Percentiles rank a stretch among this genome's conserved stretches.
These are phyloP conservation scores for Tuber magnatum DNA, from an alignment of 495 filamentous ascomycete genomes.

Conservation along the genomic window DNA sequence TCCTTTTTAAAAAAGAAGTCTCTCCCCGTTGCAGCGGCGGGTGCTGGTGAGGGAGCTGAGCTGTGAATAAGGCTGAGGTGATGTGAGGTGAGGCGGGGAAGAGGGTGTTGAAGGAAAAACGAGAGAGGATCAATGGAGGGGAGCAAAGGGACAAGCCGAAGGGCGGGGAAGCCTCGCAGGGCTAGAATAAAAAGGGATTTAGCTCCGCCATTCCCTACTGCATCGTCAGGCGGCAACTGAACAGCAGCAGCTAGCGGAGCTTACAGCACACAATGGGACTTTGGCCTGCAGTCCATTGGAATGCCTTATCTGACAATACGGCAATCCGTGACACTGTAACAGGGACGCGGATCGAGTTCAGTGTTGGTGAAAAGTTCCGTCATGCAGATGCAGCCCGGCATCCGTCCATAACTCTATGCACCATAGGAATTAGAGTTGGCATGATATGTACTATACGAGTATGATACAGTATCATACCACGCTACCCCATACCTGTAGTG, in stretches of 20 bases:
- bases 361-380: background rate
- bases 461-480: background rate
- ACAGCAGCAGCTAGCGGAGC: background rate
- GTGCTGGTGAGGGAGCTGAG: background rate
- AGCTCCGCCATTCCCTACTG: background rate
- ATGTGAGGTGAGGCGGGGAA: background rate
- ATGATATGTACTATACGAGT: too few species aligned
- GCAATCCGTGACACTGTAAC: slow-evolving; percentile 1
- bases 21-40: background rate
- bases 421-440: background rate
- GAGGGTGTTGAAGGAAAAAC: slow-evolving; percentile 1
- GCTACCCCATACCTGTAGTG: background rate
- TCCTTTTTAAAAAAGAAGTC: background rate
- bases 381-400: background rate
- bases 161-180: slow-evolving; percentile 2
- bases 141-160: background rate
- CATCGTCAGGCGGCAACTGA: background rate
- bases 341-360: background rate
- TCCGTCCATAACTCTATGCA: background rate
- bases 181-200: slow-evolving; percentile 5
- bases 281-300: background rate
- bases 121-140: background rate
- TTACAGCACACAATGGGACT: background rate
- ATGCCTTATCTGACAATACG: background rate
- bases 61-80: background rate